Base-by-base conservation (phyloP, 176 grass and related monocot species). In the Bolboschoenus planiculmis region DNA sequence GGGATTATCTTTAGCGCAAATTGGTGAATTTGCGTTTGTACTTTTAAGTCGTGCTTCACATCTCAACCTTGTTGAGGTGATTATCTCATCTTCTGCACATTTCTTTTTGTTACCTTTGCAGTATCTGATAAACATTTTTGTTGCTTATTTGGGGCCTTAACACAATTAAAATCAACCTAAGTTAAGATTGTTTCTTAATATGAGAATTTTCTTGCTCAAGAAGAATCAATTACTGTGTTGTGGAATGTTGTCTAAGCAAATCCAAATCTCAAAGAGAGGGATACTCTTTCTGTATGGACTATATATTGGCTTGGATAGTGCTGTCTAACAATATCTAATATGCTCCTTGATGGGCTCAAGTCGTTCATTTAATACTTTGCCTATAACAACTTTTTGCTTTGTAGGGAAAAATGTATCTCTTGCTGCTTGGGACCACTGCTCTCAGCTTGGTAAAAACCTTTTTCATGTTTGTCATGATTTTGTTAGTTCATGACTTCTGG, bases 11-110 rank as follows among this genome's bases (percentile, higher is more conserved):
- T 99, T 99, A 86, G 96, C 96, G 82, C 96, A 99, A 86, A 99
- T 99, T 61, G 96, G 96, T 85, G 96, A 99, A 75, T 99, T 99
- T 89, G 96, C 96, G 63, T 99, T 99, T 85, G 93, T 99, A 82
- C 93, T 99, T 31, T 84, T 99, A 80, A 93, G 96, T 72, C 96
- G 91, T 67, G 96, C 96, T 61, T 99, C 96, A 74, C 93, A 99
- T 93, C 93, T 90, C 88, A 89, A 95, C 89, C 96, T 99, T 87
- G 85, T 95, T 78, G 96, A 94, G 89, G 96, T 99, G 23, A 95
- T 60, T 81, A 78, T 87, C 74, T 61, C 43, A 80, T 67, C 11
- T 79, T 62, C 44, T n/a, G 44, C 62, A 51, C 55, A 37, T 76
- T 77, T 51, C 21, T 36, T 50, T 84, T 6, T 56, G n/a, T 78